A percentile compares a stretch with the other conserved stretches of the same genome.
Conservation (phyloP, 23 red algal species). For the Gracilaria caudata region DNA sequence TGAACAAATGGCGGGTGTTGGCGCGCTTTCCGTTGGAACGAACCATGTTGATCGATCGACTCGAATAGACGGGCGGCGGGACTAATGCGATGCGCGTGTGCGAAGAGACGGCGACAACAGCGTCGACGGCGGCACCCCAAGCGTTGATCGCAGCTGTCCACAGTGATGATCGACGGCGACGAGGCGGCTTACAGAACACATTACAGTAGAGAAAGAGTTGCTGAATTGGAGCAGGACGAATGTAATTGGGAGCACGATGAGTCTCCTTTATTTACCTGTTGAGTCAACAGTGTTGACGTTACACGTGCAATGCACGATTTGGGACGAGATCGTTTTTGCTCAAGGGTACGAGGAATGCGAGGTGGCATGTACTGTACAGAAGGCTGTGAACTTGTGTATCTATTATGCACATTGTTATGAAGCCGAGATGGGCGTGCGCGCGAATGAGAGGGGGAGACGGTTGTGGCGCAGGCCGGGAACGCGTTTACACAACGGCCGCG, state of each 20-base stretch:
- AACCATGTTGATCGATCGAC: conserved; percentile 70
- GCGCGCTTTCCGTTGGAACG: conserved; percentile 94
- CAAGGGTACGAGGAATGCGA: too few relatives aligned
- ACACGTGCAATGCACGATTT: neutral
- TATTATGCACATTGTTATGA: too few relatives aligned
- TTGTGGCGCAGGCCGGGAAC: too few relatives aligned
- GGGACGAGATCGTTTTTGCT: too few relatives aligned
- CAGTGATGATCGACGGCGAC: neutral
- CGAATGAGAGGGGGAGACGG: too few relatives aligned
- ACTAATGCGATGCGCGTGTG: neutral
- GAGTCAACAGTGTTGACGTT: neutral
- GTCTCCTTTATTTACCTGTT: too few relatives aligned
- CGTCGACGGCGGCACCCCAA: too few relatives aligned
- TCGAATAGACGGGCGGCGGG: neutral
- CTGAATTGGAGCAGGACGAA: neutral
- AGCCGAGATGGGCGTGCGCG: too few relatives aligned
- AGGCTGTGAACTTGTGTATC: too few relatives aligned
- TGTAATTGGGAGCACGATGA: neutral
- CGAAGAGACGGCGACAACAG: neutral
- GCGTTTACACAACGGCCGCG: too few relatives aligned
- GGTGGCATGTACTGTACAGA: too few relatives aligned
- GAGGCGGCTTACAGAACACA: neutral
- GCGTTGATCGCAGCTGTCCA: neutral
- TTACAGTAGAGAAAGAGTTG: neutral
- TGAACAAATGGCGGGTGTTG: conserved; percentile 95